Conservation (phyloP, 257 asterid genomes). For the Solanum phureja region DNA sequence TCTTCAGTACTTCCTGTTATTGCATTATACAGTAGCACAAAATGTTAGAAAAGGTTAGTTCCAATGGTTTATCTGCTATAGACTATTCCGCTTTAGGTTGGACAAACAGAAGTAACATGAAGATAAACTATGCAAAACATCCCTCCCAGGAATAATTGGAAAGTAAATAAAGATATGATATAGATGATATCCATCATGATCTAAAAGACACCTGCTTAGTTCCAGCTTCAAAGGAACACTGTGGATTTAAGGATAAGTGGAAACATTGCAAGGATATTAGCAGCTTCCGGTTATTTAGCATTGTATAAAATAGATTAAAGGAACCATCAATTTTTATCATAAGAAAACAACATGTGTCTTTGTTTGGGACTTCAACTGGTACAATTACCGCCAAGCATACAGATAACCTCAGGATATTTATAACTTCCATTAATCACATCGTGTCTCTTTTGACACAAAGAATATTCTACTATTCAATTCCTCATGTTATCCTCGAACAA, state of each 20-base stretch:
- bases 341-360: neutral
- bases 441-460: neutral
- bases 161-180: neutral
- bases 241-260: neutral
- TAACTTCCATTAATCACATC: neutral
- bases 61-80: neutral
- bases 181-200: neutral
- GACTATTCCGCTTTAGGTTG: neutral
- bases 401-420: neutral
- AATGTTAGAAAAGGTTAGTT: neutral
- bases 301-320: neutral
- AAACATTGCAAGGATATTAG: neutral
- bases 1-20: conserved; percentile 65
- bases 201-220: neutral
- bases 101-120: neutral
- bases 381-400: neutral
- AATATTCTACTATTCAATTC: neutral
- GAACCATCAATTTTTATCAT: neutral
- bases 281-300: neutral
- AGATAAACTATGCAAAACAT: neutral
- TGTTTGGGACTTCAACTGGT: neutral
- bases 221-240: neutral
- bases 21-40: neutral
- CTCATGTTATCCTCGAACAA: neutral
- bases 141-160: neutral